Evolutionary conservation across 306 rosid species (phyloP).

Genomic region (Adenanthera pavonina): DNA sequence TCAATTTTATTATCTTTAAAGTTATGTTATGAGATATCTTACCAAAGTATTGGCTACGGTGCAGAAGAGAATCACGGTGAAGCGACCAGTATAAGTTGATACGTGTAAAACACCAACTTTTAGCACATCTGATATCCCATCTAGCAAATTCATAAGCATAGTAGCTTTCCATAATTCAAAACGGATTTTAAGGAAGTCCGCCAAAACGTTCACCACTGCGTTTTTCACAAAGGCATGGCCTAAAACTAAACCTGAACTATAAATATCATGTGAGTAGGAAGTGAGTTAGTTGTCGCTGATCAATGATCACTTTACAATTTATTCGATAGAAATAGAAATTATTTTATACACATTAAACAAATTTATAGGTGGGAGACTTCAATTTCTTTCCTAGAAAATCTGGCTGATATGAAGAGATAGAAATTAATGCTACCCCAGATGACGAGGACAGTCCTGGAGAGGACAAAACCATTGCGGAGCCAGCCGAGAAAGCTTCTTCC

Average conservation of each 20-base stretch:
- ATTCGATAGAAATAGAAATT: too few relatives aligned
- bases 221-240: background rate
- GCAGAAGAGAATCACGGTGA: background rate
- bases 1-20: too few relatives aligned
- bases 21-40: background rate
- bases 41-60: background rate
- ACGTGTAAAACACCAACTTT: background rate
- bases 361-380: too few relatives aligned
- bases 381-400: too few relatives aligned
- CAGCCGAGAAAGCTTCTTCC: too few relatives aligned
- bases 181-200: fast-evolving
- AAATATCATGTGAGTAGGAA: background rate
- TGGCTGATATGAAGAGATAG: background rate
- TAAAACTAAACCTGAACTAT: background rate
- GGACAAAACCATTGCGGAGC: background rate
- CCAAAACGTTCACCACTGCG: background rate
- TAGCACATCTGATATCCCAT: background rate
- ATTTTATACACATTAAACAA: too few relatives aligned
- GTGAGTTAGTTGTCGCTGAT: background rate
- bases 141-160: background rate
- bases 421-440: background rate
- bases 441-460: background rate
- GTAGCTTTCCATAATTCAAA: background rate
- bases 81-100: background rate
- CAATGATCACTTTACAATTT: too few relatives aligned